Base-by-base conservation (phyloP, 2,329 filamentous ascomycete genomes). In the Karstenula rhodostoma region DNA sequence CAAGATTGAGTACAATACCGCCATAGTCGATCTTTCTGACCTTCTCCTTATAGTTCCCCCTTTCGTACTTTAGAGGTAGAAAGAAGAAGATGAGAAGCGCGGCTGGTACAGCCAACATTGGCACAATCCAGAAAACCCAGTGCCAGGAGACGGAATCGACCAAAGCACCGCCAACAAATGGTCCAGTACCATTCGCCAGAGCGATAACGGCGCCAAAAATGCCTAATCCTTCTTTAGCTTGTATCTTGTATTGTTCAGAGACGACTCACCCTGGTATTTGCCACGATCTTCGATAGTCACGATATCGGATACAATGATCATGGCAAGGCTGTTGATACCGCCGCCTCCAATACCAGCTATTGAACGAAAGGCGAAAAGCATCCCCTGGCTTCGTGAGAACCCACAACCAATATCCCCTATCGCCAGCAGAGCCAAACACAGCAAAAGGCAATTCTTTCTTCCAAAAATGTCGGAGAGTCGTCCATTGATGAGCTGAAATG, bases 41-140 rank as follows among this genome's bases (percentile, higher is more conserved):
- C 22, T 63, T 63, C 12, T 56, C 55, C 7, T 19, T 47, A 22
- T 59, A 53, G 12, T 62, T 57, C 17, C 50, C 62, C 17, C 35
- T 56, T 42, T 59, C 56, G 37, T 61, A 40, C 48, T 81, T 67
- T 4, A 81, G 81, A 0, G 88, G 88, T 7, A 92, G 81, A 22
- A 91, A 78, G 66, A 91, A 86, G 64, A 86, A 84, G 23, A 89
- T 82, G 0, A 87, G 82, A 0, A 87, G 29, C 1, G 83, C 79
- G 0, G 85, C 87, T 0, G 84, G 69, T 3, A 84, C 87, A 0
- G 87, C 87, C 15, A 92, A 81, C 0, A 84, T 89, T 0, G 87
- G 86, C 70, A 92, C 89, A 0, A 93, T 81, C 87, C 89, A 92
- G 78, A 92, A 92, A 55, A 92, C 90, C 40, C 85, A 85, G 22